Evolutionary conservation across 2,329 filamentous ascomycete genomes (phyloP), one percentile per base, ranked within the genome.

Genomic region (Alternaria gaisen): DNA sequence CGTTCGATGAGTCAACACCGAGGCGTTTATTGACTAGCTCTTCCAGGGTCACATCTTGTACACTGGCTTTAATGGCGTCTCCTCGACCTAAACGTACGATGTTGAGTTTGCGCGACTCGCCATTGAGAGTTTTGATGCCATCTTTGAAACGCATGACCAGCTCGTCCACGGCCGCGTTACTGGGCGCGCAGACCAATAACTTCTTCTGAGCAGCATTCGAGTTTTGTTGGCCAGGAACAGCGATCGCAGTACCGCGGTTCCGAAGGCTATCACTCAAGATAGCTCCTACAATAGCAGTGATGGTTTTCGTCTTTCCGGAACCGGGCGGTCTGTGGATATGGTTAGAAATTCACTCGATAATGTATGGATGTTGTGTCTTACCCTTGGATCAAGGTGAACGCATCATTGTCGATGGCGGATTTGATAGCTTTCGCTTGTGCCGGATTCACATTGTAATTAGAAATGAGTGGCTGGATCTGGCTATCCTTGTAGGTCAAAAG

Each of bases 271-370:
- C 86, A 6, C 88, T 91, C 44, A 97, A 79, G 16, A 99, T 83
- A 38, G 93, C 92, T 36, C 95, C 95, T 24, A 98, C 94, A 84
- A 99, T 96, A 32, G 94, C 95, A 57, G 97, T 88, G 62, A 99
- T 99, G 0, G 95, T 99, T 78, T 99, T 99, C 0, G 95, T 99
- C 82, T 99, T 99, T 74, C 94, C 95, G 4, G 95, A 97, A 78
- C 95, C 95, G 1, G 95, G 95, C 52, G 95, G 95, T 56, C 92
- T 90, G 52, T 44, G 28, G 16, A 57, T 41, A 8, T 56, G 6
- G 48, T 69, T 66, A 77, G 76, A 62, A 58, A 61, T 46, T 43
- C 51, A 55, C 12, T 44, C 6, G 14, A 14, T 36, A 14, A 42
- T 7, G 26, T 41, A 56, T 24, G 34, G 42, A 12, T 30, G 16